Conservation (phyloP, 2,329 filamentous ascomycete genomes). For the Hypomyces perniciosus region DNA sequence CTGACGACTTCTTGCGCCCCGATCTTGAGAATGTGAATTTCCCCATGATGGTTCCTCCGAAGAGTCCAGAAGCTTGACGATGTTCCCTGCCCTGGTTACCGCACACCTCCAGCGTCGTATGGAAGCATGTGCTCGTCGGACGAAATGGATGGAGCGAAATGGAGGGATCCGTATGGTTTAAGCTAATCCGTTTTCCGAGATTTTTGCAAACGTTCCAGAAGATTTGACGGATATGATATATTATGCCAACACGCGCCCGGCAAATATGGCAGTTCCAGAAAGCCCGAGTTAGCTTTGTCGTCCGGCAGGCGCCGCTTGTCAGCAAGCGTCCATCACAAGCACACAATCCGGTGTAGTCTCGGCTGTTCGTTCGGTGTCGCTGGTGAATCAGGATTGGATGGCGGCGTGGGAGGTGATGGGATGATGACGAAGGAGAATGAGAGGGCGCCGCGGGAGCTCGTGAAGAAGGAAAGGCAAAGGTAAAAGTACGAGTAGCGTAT, state of each 20-base stretch:
- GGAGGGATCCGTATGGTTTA: not conserved
- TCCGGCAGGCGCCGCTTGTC: slow-evolving; percentile 2
- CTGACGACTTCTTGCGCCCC: slow-evolving; percentile 38
- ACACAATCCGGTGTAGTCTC: not conserved
- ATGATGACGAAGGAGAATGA: slow-evolving; percentile 7
- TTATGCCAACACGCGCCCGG: not conserved
- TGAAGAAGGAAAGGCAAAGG: slow-evolving; percentile 8
- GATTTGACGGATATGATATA: not conserved
- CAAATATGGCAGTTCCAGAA: not conserved
- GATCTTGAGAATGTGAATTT: slow-evolving; percentile 46
- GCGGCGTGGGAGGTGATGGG: not conserved
- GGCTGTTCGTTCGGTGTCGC: not conserved
- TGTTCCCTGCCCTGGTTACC: slow-evolving; percentile 7
- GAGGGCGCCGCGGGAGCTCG: slow-evolving; percentile 6
- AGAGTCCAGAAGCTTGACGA: slow-evolving; percentile 3
- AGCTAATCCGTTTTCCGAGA: not conserved
- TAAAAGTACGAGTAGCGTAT: slow-evolving; percentile 2
- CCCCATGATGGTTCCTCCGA: slow-evolving; percentile 26
- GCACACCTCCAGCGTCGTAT: slow-evolving; percentile 3
- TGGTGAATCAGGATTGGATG: not conserved
- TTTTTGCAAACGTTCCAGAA: not conserved
- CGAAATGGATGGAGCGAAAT: not conserved
- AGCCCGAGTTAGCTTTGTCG: not conserved
- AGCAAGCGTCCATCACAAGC: slow-evolving; percentile 3
- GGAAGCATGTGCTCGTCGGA: not conserved